Evolutionary conservation across 148 eudicot genomes (phyloP).

Genomic region (Rhododendron williamsianum): DNA sequence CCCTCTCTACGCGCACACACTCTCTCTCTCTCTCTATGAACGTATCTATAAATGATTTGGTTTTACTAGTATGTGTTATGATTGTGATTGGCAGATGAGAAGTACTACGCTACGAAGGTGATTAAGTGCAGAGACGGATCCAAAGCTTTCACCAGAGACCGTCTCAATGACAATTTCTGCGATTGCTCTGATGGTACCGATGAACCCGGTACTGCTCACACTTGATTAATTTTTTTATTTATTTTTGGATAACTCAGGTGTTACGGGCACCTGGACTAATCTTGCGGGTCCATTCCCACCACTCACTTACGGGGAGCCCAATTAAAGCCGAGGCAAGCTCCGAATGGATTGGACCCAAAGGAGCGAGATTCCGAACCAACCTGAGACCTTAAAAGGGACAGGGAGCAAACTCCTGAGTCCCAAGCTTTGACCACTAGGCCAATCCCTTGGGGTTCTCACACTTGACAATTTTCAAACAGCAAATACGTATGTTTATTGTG

Average conservation of each 20-base stretch:
- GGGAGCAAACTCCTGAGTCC: no score
- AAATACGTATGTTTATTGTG: background rate
- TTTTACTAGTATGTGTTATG: background rate
- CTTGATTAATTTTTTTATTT: background rate
- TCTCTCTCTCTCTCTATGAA: background rate
- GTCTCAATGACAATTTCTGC: slow-evolving; percentile 70
- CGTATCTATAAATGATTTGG: background rate
- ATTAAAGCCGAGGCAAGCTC: no score
- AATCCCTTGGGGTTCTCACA: background rate
- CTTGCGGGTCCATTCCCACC: no score
- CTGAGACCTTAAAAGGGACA: no score
- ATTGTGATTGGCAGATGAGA: background rate
- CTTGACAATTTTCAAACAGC: background rate
- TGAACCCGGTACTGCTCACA: slow-evolving; percentile 53
- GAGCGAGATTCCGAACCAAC: no score
- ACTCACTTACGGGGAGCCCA: no score
- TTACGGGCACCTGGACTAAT: no score
- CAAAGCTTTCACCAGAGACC: slow-evolving; percentile 45
- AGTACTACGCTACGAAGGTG: slow-evolving; percentile 26
- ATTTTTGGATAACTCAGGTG: no score
- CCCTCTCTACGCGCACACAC: background rate
- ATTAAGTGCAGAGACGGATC: slow-evolving; percentile 77
- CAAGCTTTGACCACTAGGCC: no score
- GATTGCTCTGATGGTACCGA: slow-evolving; percentile 83
- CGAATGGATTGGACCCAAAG: no score